Conservation (phyloP, 805 yeast species). For the Nakazawaea populi region DNA sequence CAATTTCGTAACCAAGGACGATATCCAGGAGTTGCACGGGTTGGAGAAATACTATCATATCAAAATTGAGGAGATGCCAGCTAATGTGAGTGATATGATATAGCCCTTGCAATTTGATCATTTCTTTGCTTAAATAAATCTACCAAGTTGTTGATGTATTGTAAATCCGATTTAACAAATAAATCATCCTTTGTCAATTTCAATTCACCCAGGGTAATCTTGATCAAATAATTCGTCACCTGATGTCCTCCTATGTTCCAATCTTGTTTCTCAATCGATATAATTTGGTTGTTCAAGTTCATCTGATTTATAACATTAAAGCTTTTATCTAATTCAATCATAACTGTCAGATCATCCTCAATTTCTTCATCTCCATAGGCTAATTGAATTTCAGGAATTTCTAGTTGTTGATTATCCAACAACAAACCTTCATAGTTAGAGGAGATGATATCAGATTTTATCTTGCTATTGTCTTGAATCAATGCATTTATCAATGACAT, state of each 20-base stretch:
- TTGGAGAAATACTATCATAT: slow-evolving; percentile 88
- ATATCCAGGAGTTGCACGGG: slow-evolving; percentile 69
- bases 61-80: slow-evolving; percentile 92
- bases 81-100: slow-evolving; percentile 32
- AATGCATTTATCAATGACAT: slow-evolving; percentile 10
- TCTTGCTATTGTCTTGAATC: slow-evolving; percentile 3
- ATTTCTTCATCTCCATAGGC: slow-evolving; percentile 9
- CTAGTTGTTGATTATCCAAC: background rate
- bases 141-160: slow-evolving; percentile 16
- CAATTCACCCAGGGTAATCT: slow-evolving; percentile 2
- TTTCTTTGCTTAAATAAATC: slow-evolving; percentile 18
- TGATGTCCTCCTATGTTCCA: slow-evolving; percentile 8
- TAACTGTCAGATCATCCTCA: background rate
- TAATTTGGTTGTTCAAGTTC: slow-evolving; percentile 4
- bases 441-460: slow-evolving; percentile 2
- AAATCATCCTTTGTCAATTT: slow-evolving; percentile 8
- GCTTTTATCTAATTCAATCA: slow-evolving; percentile 5
- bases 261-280: slow-evolving; percentile 5
- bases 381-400: slow-evolving; percentile 12
- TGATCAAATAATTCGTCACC: slow-evolving; percentile 3
- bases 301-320: background rate
- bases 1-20: slow-evolving; percentile 83
- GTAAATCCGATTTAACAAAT: slow-evolving; percentile 14
- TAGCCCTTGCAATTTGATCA: slow-evolving; percentile 11
- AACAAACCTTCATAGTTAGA: slow-evolving; percentile 1